Evolutionary conservation across 75 land plant genomes (phyloP), one percentile per base, ranked within the genome.

Genomic region (Larix kaempferi): DNA sequence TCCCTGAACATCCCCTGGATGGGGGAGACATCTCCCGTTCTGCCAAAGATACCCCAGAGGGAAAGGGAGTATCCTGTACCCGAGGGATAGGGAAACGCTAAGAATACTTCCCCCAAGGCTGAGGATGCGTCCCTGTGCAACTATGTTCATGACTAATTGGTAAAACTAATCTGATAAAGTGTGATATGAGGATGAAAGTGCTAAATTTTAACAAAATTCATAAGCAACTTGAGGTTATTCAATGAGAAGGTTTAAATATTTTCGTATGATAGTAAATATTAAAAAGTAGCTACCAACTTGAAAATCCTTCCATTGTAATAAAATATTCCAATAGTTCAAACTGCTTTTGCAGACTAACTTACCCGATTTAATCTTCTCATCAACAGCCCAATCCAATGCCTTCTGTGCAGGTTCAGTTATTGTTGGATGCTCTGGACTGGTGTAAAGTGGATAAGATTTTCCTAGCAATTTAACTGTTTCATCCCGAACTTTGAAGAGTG

Each of bases 361-460:
- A 91, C 98, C 98, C 78, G 87, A 82, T 67, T 88, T 91, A 26
- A 83, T 74, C 76, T 90, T 89, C 78, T 90, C 90, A 73, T 88
- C 91, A 66, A 91, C 76, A 74, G 98, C 98, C 89, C 86, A 90
- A 81, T 91, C 92, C 33, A 95, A 85, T 56, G 96, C 96, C 44
- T 84, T 88, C 55, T 88, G 96, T 74, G 94, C 96, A 56, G 88
- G 79, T 77, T 88, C 90, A 69, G 96, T 93, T 77, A 93, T 77
- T 22, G 96, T 90, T 64, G 91, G 91, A 76, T 83, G 86, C 78
- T 87, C 89, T n/a, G 92, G 89, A 58, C 91, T 88, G 76, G 82
- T 83, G 59, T 76, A 85, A 44, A 79, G 86, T 84, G 83, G 78
- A 78, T 89, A 91, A 57, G 90, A 77, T 57, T 83, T 88, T 71